Conservation (phyloP, 2,329 filamentous ascomycete genomes). For the Sordariomycetes sp. region DNA sequence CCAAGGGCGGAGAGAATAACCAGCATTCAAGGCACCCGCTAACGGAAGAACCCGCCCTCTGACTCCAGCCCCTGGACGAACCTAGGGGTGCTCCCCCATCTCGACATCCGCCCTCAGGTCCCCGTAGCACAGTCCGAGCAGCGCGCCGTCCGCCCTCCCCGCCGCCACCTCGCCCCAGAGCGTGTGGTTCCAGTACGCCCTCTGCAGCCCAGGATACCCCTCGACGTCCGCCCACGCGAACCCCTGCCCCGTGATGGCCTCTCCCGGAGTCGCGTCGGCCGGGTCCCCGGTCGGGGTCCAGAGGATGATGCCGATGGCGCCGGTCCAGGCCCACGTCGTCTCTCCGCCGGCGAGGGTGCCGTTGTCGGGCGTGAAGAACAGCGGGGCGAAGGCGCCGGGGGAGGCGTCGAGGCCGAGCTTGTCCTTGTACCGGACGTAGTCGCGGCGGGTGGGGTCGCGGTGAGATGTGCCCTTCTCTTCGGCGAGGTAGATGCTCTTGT, state of each 20-base stretch:
- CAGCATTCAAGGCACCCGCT: not conserved
- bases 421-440: constrained; percentile 3
- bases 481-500: not conserved
- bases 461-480: not conserved
- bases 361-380: constrained; percentile 4
- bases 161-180: constrained; percentile 1
- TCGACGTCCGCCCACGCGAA: not conserved
- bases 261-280: not conserved
- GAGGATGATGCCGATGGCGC: not conserved
- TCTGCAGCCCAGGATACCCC: constrained; percentile 1
- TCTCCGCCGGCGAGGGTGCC: not conserved
- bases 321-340: constrained; percentile 4
- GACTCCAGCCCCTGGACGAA: not conserved
- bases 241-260: constrained; percentile 1
- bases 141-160: not conserved
- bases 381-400: not conserved
- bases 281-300: constrained; percentile 1
- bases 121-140: constrained; percentile 1
- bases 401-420: constrained; percentile 4
- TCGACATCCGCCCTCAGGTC: not conserved
- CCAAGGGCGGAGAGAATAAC: no score
- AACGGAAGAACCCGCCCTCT: not conserved
- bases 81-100: not conserved
- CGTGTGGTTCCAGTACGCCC: constrained; percentile 3
- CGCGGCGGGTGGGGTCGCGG: no score